Conservation (phyloP, 2,329 filamentous ascomycete genomes). For the Zarea fungicola region DNA sequence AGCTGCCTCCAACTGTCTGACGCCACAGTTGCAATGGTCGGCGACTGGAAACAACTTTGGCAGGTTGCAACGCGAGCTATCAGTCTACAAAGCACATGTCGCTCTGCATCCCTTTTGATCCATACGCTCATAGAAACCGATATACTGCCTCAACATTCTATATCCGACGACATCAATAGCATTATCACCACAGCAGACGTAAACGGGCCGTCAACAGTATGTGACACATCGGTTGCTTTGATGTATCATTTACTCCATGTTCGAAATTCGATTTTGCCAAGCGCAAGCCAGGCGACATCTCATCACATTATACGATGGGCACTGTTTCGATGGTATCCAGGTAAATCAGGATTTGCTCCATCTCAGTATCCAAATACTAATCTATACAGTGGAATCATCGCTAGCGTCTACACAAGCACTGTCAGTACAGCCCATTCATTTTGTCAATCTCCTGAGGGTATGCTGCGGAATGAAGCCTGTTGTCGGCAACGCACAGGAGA, state of each 20-base stretch:
- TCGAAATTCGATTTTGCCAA: slow-evolving; percentile 63
- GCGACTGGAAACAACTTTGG: slow-evolving; percentile 69
- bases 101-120: slow-evolving; percentile 72
- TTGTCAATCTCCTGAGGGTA: slow-evolving; percentile 63
- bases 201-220: slow-evolving; percentile 70
- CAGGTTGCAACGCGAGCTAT: slow-evolving; percentile 66
- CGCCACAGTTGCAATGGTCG: slow-evolving; percentile 30
- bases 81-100: slow-evolving; percentile 64
- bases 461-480: slow-evolving; percentile 54
- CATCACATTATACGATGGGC: slow-evolving; percentile 77
- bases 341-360: slow-evolving; percentile 40
- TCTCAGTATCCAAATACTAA: slow-evolving; percentile 5
- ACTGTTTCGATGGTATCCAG: slow-evolving; percentile 74
- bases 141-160: slow-evolving; percentile 61
- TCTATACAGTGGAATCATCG: slow-evolving; percentile 11
- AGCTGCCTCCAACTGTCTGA: slow-evolving; percentile 27
- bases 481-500: slow-evolving; percentile 24
- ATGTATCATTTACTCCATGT: slow-evolving; percentile 65
- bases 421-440: slow-evolving; percentile 59
- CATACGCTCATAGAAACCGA: slow-evolving; percentile 59
- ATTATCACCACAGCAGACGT: slow-evolving; percentile 74
- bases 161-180: slow-evolving; percentile 64
- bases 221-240: slow-evolving; percentile 72
- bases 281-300: slow-evolving; percentile 60
- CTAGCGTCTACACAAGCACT: slow-evolving; percentile 2